These are phyloP conservation scores for Cylindrotheca closterium DNA, from an alignment of 108 stramenopile genomes.

Conservation along the genomic window DNA sequence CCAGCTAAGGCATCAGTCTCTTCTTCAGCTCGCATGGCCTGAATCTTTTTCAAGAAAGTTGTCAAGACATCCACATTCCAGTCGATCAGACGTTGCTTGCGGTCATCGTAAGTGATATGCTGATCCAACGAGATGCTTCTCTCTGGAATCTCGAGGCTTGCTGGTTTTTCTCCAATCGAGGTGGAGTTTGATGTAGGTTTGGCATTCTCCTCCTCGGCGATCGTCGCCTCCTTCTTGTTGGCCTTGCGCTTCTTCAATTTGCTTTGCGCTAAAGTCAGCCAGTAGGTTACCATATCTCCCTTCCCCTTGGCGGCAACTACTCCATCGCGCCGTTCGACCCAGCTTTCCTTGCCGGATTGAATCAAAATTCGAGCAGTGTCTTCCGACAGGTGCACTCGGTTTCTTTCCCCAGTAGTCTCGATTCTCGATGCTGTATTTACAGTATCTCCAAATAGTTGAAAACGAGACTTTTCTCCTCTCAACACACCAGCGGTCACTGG, in stretches of 20 bases:
- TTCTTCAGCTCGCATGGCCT: slow-evolving; percentile 12
- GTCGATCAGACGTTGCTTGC: slow-evolving; percentile 25
- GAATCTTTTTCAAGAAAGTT: slow-evolving; percentile 15
- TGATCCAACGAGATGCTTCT: not conserved
- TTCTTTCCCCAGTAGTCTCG: slow-evolving; percentile 46
- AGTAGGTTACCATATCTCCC: slow-evolving; percentile 25
- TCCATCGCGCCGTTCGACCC: slow-evolving; percentile 39
- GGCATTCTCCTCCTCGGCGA: not conserved
- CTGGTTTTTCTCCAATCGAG: not conserved
- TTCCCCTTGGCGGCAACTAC: slow-evolving; percentile 57
- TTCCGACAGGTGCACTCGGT: slow-evolving; percentile 47
- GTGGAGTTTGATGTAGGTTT: not conserved
- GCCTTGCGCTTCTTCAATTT: not conserved
- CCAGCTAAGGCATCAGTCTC: not conserved
- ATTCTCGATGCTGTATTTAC: slow-evolving; percentile 56
- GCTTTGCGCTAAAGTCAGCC: not conserved
- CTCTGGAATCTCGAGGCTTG: not conserved
- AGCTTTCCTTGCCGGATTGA: slow-evolving; percentile 34
- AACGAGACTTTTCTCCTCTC: slow-evolving; percentile 7
- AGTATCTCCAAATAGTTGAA: slow-evolving; percentile 5
- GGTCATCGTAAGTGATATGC: slow-evolving; percentile 1
- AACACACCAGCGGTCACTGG: slow-evolving; percentile 12
- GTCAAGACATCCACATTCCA: slow-evolving; percentile 28
- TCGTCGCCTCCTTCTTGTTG: not conserved
- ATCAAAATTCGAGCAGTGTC: slow-evolving; percentile 49